Conservation (phyloP, 768 basidiomycete genomes). For the Russula earlei region DNA sequence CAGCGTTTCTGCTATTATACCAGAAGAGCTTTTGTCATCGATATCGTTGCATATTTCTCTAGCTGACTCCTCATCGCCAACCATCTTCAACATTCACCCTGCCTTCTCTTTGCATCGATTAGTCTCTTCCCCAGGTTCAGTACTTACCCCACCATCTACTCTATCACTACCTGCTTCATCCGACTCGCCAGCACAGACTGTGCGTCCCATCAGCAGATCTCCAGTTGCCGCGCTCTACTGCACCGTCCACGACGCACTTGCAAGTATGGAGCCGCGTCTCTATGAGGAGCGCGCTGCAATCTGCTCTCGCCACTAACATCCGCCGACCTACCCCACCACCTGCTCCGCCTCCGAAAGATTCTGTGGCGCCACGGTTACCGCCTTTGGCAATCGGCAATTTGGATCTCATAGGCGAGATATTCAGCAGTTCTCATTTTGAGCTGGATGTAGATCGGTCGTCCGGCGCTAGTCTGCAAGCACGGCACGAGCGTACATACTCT, state of each 20-base stretch:
- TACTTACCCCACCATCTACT: conserved; percentile 16
- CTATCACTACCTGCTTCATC: conserved; percentile 16
- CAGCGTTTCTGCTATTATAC: conserved; percentile 58
- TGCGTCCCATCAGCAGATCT: background rate
- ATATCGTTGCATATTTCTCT: conserved; percentile 38
- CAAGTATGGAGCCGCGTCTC: conserved; percentile 19
- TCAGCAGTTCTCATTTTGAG: conserved; percentile 12
- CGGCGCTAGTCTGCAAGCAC: background rate
- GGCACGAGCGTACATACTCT: conserved; percentile 18
- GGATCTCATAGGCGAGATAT: conserved; percentile 19
- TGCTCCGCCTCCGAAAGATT: background rate
- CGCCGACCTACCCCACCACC: conserved; percentile 1
- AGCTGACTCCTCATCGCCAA: conserved; percentile 30
- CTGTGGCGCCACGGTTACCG: conserved; percentile 15
- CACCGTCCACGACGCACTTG: conserved; percentile 11
- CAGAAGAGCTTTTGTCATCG: conserved; percentile 44
- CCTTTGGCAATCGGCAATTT: conserved; percentile 14
- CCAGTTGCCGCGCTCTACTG: conserved; percentile 1
- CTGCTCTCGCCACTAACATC: conserved; percentile 18
- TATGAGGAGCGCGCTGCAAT: conserved; percentile 18
- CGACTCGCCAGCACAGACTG: background rate
- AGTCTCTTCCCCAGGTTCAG: conserved; percentile 19
- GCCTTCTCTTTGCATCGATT: conserved; percentile 38
- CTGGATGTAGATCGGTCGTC: background rate
- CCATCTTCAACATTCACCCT: conserved; percentile 37